Evolutionary conservation across 164 flowering plant genomes (phyloP).

Genomic region (Stephania yunnanensis): DNA sequence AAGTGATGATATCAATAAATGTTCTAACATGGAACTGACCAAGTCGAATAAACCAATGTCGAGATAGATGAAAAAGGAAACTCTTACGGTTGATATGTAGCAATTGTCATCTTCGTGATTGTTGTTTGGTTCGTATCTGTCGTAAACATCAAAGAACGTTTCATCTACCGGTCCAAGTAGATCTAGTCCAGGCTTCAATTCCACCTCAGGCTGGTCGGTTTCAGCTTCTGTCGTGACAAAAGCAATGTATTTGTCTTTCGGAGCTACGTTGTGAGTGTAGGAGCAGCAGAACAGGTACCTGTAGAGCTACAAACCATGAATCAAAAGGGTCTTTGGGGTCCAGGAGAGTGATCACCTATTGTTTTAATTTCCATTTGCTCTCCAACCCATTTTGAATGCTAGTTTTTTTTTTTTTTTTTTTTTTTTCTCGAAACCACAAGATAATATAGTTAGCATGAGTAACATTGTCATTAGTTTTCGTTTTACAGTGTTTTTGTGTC

Average conservation of each 20-base stretch:
- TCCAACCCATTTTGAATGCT: too few species aligned
- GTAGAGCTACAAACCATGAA: conserved; percentile 6
- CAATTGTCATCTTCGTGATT: conserved; percentile 50
- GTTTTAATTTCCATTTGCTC: not conserved
- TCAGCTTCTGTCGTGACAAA: conserved; percentile 93
- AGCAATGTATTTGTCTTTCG: conserved; percentile 91
- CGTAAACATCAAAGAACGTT: conserved; percentile 76
- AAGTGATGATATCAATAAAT: not conserved
- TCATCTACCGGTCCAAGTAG: conserved; percentile 88
- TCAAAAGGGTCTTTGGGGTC: not conserved
- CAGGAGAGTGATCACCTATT: not conserved
- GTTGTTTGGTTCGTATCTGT: conserved; percentile 76
- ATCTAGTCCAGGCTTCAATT: conserved; percentile 84
- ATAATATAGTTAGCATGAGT: too few species aligned
- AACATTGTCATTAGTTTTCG: not conserved
- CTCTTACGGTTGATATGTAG: conserved; percentile 79
- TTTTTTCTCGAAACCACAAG: too few species aligned
- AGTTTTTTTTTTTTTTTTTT: too few species aligned
- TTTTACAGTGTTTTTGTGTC: not conserved
- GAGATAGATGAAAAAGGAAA: not conserved
- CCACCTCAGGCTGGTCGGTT: conserved; percentile 77
- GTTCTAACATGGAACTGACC: not conserved
- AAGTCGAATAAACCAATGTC: not conserved
- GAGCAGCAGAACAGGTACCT: conserved; percentile 98
- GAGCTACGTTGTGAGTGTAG: conserved; percentile 91